Evolutionary conservation across 257 asterid genomes (phyloP).

Genomic region (Paraleonurus japonicus): DNA sequence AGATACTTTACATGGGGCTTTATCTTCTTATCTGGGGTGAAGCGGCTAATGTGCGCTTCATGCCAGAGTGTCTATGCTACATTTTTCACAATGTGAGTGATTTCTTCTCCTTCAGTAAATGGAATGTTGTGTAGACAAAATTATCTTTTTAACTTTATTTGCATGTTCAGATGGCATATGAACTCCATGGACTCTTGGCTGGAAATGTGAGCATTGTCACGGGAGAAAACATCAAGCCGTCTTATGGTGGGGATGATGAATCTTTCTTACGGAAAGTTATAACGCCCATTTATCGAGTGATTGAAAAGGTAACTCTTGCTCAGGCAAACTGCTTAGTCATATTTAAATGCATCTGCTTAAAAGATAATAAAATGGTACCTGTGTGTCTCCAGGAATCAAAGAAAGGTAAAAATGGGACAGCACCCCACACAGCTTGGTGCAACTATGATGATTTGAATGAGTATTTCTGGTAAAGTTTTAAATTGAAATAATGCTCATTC

Average conservation of each 20-base stretch:
- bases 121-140: slow-evolving; percentile 1
- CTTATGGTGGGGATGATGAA: slow-evolving; percentile 96
- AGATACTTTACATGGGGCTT: slow-evolving; percentile 94
- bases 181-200: slow-evolving; percentile 97
- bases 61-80: slow-evolving; percentile 99
- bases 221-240: slow-evolving; percentile 97
- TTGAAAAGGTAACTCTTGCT: slow-evolving; percentile 62
- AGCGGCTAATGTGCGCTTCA: slow-evolving; percentile 92
- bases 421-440: slow-evolving; percentile 95
- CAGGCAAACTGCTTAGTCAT: slow-evolving; percentile 9
- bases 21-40: slow-evolving; percentile 99
- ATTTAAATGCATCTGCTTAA: slow-evolving; percentile 13
- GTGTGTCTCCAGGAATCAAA: slow-evolving; percentile 64
- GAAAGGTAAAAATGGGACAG: slow-evolving; percentile 75
- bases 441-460: slow-evolving; percentile 95
- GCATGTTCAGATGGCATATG: slow-evolving; percentile 86
- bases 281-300: slow-evolving; percentile 87
- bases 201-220: slow-evolving; percentile 99
- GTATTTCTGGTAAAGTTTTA: slow-evolving; percentile 72
- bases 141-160: background rate
- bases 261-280: slow-evolving; percentile 83
- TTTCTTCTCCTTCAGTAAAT: slow-evolving; percentile 28
- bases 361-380: slow-evolving; percentile 28
- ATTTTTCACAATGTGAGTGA: slow-evolving; percentile 89
- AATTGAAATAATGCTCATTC: slow-evolving; percentile 8